phyloP scores from a whole-genome alignment of 495 filamentous ascomycete species.

The Podospora pseudopauciseta region DNA sequence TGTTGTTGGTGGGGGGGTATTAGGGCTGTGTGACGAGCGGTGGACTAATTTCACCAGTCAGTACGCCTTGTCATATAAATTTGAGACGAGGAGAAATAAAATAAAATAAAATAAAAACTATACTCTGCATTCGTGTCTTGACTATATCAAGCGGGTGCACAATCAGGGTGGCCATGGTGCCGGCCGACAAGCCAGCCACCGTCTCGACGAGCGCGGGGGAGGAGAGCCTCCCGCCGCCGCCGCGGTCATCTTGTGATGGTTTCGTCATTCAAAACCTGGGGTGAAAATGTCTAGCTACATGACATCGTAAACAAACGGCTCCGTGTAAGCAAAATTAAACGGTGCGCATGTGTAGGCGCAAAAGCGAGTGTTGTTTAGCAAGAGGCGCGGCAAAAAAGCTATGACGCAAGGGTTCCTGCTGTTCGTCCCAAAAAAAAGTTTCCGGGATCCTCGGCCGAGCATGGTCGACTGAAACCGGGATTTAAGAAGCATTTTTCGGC shows the following conservation, averaged over 20 bases:
- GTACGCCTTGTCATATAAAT: too few species aligned
- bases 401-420: conserved; percentile 19
- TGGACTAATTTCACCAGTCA: conserved; percentile 25
- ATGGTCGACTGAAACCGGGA: conserved; percentile 22
- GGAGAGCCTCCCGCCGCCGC: conserved; percentile 46
- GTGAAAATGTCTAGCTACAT: conserved; percentile 19
- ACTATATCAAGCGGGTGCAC: conserved; percentile 89
- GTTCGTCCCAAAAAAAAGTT: conserved; percentile 2
- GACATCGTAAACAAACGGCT: not conserved
- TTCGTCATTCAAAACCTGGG: conserved; percentile 38
- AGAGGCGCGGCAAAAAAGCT: conserved; percentile 8
- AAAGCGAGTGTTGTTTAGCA: conserved; percentile 2
- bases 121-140: conserved; percentile 93
- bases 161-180: conserved; percentile 75
- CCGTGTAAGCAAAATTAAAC: conserved; percentile 4
- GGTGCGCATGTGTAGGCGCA: not conserved
- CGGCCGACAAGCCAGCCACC: conserved; percentile 85
- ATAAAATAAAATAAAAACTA: conserved; percentile 5
- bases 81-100: not conserved
- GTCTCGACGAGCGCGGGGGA: conserved; percentile 81
- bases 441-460: conserved; percentile 20
- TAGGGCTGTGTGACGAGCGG: conserved; percentile 32
- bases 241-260: conserved; percentile 7
- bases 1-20: conserved; percentile 34
- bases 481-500: conserved; percentile 9